Evolutionary conservation across 129 eudicot species (phyloP).

Genomic region (Lactuca saligna): DNA sequence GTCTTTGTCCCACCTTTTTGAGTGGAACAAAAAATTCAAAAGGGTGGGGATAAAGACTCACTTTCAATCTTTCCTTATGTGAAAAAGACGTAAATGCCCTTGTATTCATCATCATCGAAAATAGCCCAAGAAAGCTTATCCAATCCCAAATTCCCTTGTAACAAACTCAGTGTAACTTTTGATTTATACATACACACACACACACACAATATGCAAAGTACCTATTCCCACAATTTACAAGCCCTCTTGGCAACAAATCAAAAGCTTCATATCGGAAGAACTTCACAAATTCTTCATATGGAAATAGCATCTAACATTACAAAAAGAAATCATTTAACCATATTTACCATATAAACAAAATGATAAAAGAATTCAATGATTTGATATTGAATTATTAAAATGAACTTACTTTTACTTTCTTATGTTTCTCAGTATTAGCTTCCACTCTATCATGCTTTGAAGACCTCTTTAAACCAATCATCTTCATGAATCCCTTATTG

Average conservation of each 20-base stretch:
- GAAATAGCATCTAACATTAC: conserved; percentile 74
- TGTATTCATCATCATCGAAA: too few species aligned
- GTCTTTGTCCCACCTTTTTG: too few species aligned
- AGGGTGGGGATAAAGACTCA: too few species aligned
- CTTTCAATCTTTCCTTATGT: too few species aligned
- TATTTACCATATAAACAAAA: conserved; percentile 5
- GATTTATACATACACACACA: too few species aligned
- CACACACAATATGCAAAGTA: conserved; percentile 5
- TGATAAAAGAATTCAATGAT: background rate
- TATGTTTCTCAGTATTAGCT: conserved; percentile 38
- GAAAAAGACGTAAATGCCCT: too few species aligned
- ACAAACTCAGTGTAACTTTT: too few species aligned
- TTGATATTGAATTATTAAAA: background rate
- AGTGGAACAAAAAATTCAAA: too few species aligned
- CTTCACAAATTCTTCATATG: conserved; percentile 85
- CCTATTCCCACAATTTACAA: conserved; percentile 93
- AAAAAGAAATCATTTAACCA: background rate
- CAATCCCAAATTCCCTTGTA: too few species aligned
- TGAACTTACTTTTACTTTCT: conserved; percentile 59
- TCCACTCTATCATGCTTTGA: conserved; percentile 44
- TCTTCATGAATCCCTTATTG: conserved; percentile 58
- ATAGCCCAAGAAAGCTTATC: too few species aligned
- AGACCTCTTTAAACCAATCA: conserved; percentile 63
- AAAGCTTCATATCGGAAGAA: conserved; percentile 54
- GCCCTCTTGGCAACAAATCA: conserved; percentile 78